Conservation (phyloP, 2,329 filamentous ascomycete genomes). For the Sporothrix mexicana region DNA sequence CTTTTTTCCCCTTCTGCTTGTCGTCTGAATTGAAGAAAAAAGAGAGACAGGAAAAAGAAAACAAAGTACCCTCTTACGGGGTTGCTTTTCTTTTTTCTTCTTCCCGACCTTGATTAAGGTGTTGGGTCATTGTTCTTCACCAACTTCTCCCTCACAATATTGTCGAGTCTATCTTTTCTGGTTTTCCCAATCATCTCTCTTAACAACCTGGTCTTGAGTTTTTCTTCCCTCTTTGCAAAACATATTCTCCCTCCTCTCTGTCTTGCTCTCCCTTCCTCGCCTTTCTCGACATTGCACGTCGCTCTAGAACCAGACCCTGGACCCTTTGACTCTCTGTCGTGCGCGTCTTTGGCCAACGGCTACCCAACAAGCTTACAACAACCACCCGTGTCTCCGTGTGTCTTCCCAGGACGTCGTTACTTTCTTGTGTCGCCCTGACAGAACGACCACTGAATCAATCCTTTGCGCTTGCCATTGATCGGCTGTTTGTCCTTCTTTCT, state of each 20-base stretch:
- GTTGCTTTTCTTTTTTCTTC: neutral
- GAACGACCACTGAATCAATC: constrained; percentile 6
- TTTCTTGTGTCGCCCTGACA: constrained; percentile 11
- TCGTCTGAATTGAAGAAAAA: constrained; percentile 4
- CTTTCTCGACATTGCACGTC: neutral
- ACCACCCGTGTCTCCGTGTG: neutral
- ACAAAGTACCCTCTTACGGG: neutral
- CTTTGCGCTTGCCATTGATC: neutral
- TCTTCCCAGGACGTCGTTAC: neutral
- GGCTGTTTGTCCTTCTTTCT: neutral
- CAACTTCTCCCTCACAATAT: neutral
- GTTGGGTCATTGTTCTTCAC: neutral
- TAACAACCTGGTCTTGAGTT: neutral
- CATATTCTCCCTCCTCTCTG: neutral
- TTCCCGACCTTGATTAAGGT: constrained; percentile 1
- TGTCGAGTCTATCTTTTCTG: no score
- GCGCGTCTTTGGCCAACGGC: constrained; percentile 14
- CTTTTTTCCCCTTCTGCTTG: neutral
- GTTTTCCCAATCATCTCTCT: neutral
- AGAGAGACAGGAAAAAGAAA: neutral
- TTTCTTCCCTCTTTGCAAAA: neutral
- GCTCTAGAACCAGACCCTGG: neutral
- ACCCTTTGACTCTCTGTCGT: neutral
- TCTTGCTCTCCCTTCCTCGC: neutral
- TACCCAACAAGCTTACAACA: neutral